Conservation (phyloP, 2,329 filamentous ascomycete species). For the Massarina eburnea region DNA sequence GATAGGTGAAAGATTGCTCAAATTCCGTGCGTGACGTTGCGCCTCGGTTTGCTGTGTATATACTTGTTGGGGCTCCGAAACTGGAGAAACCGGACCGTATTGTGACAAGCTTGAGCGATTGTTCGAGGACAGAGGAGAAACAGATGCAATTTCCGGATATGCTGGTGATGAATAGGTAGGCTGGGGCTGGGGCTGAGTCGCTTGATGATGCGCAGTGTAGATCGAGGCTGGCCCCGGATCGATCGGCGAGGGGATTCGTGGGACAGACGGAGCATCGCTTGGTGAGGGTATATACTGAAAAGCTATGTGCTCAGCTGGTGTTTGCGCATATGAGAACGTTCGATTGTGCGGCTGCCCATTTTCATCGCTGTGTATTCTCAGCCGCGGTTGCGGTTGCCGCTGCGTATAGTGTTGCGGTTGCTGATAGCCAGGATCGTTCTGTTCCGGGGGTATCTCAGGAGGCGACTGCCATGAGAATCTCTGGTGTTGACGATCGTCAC, state of each 20-base stretch:
- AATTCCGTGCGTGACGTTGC: slow-evolving; percentile 33
- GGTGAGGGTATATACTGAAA: slow-evolving; percentile 27
- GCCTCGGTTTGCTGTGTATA: slow-evolving; percentile 13
- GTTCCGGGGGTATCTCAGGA: slow-evolving; percentile 17
- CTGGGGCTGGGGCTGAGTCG: slow-evolving; percentile 26
- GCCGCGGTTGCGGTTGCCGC: slow-evolving; percentile 11
- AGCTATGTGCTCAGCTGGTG: slow-evolving; percentile 36
- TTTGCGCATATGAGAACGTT: slow-evolving; percentile 41
- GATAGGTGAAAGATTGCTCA: slow-evolving; percentile 35
- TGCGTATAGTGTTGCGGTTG: slow-evolving; percentile 14
- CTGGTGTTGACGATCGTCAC: slow-evolving; percentile 14
- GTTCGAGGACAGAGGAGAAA: slow-evolving; percentile 29
- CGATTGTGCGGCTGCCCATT: slow-evolving; percentile 18
- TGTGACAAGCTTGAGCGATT: slow-evolving; percentile 17
- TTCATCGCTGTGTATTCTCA: slow-evolving; percentile 18
- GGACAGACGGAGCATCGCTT: slow-evolving; percentile 25
- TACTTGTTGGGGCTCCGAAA: slow-evolving; percentile 17
- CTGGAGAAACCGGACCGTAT: slow-evolving; percentile 28
- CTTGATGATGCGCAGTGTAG: slow-evolving; percentile 24
- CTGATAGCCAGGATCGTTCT: slow-evolving; percentile 16
- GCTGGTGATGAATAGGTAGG: slow-evolving; percentile 19
- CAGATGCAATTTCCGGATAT: slow-evolving; percentile 28
- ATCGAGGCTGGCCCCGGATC: slow-evolving; percentile 28
- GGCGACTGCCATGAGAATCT: slow-evolving; percentile 41
- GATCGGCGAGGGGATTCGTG: slow-evolving; percentile 22